Base-by-base conservation (phyloP, 495 filamentous ascomycete species). In the Chlorociboria aeruginascens region DNA sequence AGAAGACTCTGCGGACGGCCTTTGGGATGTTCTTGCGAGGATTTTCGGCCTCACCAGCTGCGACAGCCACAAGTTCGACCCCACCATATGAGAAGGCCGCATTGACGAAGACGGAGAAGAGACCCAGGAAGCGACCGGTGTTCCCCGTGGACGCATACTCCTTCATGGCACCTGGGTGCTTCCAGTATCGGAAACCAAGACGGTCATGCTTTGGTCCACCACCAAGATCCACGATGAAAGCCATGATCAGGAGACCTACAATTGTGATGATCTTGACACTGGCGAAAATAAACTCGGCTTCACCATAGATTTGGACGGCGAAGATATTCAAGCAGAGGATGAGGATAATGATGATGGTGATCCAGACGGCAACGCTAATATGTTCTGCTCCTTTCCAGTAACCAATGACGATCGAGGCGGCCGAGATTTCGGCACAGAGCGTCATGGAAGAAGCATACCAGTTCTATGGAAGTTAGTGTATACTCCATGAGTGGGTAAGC, bases 121-220 rank as follows among this genome's bases (percentile, higher is more conserved):
- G 50, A 7, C 63, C 68, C n/a, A 68, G 46, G 56, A 71, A 69
- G 1, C 66, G 54, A 2, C 69, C 69, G 7, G 52, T 59, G 43
- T 60, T 45, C 32, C 69, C 69, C 6, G 49, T 49, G n/a, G 46
- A 59, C 9, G 57, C 50, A 38, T 68, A 69, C 14, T 59, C 61
- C 37, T 67, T 68, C 40, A 63, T 61, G 8, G 66, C 61, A 1
- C 83, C 86, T 9, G 86, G 86, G 8, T 79, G 52, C 13, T 73
- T 70, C 86, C 86, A 94, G 67, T 79, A 90, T 31, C 76, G 68
- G 63, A 92, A 92, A 7, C 88, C 89, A 13, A 57, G 39, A 12
- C 52, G 55, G 41, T 67, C 53, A 25, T 64, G 63, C 16, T 61
- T 56, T n/a, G 67, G 67, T 10, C 61, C 61, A 28, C 67, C 67